A percentile compares a stretch with the other conserved stretches of the same genome.
These are phyloP conservation scores for Clarkia xantiana DNA, from an alignment of 345 rosid genomes.

Conservation along the genomic window DNA sequence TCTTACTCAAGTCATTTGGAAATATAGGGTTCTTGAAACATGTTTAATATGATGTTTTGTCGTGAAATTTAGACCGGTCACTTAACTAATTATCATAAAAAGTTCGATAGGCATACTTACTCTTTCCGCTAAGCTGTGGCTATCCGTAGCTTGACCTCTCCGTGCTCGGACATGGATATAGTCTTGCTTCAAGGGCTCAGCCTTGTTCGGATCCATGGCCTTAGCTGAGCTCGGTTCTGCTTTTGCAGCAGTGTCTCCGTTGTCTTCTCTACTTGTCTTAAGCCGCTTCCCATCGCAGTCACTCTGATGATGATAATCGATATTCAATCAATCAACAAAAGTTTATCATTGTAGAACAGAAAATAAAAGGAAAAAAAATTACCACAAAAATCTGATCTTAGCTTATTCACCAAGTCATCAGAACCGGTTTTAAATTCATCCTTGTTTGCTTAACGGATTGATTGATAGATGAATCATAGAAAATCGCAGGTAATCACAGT, in stretches of 20 bases:
- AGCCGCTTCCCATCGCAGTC: constrained; percentile 38
- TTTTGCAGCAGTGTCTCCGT: constrained; percentile 20
- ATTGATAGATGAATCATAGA: neutral
- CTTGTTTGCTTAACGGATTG: neutral
- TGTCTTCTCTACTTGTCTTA: constrained; percentile 36
- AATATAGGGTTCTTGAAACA: no score
- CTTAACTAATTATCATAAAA: no score
- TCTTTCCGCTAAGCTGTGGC: constrained; percentile 94
- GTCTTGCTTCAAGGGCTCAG: constrained; percentile 60
- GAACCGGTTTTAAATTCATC: neutral
- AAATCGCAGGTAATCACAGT: neutral
- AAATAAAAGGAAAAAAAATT: neutral
- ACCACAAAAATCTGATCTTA: neutral
- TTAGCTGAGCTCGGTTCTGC: constrained; percentile 37
- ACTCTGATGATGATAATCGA: constrained; percentile 19
- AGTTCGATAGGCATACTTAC: constrained; percentile 17
- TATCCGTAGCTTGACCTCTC: constrained; percentile 94
- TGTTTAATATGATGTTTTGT: no score
- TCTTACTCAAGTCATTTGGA: no score
- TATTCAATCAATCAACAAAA: neutral
- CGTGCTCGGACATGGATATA: constrained; percentile 91
- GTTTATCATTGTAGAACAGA: no score
- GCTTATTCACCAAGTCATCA: neutral
- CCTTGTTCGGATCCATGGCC: constrained; percentile 29
- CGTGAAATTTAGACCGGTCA: no score